Conservation (phyloP, 73 alveolate species). For the Halteria grandinella region DNA sequence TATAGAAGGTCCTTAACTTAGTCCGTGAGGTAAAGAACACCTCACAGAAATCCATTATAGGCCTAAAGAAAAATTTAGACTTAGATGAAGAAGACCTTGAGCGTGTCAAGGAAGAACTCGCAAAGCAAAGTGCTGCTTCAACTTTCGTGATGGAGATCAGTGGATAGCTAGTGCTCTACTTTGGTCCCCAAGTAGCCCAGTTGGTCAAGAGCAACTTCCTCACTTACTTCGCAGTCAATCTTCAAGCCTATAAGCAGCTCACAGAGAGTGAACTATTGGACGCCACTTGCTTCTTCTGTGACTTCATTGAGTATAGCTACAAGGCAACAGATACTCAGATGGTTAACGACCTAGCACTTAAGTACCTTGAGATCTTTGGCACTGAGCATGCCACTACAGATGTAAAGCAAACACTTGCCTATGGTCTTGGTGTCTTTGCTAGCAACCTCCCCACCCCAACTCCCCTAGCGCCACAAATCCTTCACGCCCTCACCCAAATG, state of each 20-base stretch:
- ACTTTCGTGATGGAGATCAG: slow-evolving; percentile 62
- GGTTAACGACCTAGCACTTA: slow-evolving; percentile 14
- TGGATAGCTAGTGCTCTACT: slow-evolving; percentile 45
- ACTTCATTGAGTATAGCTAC: slow-evolving; percentile 51
- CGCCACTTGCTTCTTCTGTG: slow-evolving; percentile 66
- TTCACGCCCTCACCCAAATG: neutral
- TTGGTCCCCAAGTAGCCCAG: slow-evolving; percentile 11
- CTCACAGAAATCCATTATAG: neutral
- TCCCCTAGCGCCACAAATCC: neutral
- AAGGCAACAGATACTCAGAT: neutral
- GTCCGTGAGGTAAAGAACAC: slow-evolving; percentile 5
- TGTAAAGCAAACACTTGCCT: slow-evolving; percentile 46
- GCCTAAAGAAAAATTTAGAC: neutral
- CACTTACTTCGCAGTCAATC: slow-evolving; percentile 40
- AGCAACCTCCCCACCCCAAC: neutral
- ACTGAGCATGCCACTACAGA: slow-evolving; percentile 47
- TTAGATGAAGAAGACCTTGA: slow-evolving; percentile 66
- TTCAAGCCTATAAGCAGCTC: slow-evolving; percentile 11
- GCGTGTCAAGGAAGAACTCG: slow-evolving; percentile 33
- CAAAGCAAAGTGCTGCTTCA: slow-evolving; percentile 11
- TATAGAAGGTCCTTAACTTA: neutral
- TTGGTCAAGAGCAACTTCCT: slow-evolving; percentile 31
- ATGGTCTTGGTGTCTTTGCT: slow-evolving; percentile 62
- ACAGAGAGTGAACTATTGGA: slow-evolving; percentile 56
- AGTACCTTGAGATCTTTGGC: slow-evolving; percentile 37